Base-by-base conservation (phyloP, 768 basidiomycete species). In the Tulasnella sp. region DNA sequence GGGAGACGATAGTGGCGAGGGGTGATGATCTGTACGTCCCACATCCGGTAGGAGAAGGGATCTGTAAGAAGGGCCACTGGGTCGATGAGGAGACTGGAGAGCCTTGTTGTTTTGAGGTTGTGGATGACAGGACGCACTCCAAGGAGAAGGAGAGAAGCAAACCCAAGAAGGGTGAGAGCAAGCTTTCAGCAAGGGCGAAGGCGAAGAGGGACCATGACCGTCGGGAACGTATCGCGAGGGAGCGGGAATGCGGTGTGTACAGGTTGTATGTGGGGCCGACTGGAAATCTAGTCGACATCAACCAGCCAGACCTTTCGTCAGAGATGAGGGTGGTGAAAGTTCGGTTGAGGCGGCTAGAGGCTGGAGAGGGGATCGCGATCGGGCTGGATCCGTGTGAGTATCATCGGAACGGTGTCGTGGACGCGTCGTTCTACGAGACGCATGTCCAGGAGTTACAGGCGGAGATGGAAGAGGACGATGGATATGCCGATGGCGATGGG, bases 31-130 rank as follows among this genome's bases (percentile, higher is more conserved):
- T 78, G 59, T 78, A 77, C 63, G 80, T 82, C 56, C 87, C 88
- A 5, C 84, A 85, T 66, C 79, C 78, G 22, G 78, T 76, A 55
- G 84, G 83, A 1, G 73, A 80, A 63, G 89, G 87, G 1, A 73
- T 80, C 3, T 92, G 89, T 66, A 75, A 73, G 27, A 70, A 76
- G 44, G 73, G 73, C 65, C 89, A 91, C 69, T 77, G 76, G 62
- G 65, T 73, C 44, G 82, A 87, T 63, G 72, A 75, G n/a, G 76
- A 78, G 41, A 81, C 78, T 25, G 82, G 80, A 41, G 76, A 79
- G 52, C 61, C 53, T 43, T 60, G 49, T n/a, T 60, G 57, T 51
- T 53, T 54, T 31, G 49, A 31, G 38, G 30, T 60, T 25, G 31
- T 53, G 10, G 51, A 49, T 42, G 49, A 50, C 21, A 25, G 49